Percentiles rank a stretch among this genome's conserved stretches.
Evolutionary conservation across 1,139 yeast genomes (phyloP).

Genomic region (Saccharomyces hybrid): DNA sequence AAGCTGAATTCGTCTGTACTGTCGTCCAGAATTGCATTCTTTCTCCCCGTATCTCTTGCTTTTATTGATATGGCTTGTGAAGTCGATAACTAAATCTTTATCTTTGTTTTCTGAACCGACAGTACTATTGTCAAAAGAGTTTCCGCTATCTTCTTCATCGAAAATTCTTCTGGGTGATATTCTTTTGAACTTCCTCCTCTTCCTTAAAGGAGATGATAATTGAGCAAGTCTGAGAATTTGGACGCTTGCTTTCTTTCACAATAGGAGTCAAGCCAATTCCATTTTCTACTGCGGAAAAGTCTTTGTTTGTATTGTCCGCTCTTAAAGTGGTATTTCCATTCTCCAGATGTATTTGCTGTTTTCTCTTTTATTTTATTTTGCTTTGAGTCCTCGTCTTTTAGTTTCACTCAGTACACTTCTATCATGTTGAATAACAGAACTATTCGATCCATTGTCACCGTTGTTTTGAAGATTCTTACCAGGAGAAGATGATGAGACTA

Average conservation of each 20-base stretch:
- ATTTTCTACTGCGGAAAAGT: not conserved
- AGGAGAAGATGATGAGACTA: not conserved
- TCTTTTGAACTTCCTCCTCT: conserved; percentile 15
- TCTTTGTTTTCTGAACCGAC: conserved; percentile 5
- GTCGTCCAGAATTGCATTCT: conserved; percentile 26
- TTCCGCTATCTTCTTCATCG: conserved; percentile 10
- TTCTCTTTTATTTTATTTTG: not conserved
- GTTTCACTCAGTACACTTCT: not conserved
- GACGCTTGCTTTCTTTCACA: not conserved
- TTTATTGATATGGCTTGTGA: conserved; percentile 19
- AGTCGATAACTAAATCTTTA: conserved; percentile 17
- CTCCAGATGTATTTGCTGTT: not conserved
- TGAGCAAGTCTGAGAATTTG: not conserved
- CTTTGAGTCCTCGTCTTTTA: not conserved
- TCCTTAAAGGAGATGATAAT: conserved; percentile 5
- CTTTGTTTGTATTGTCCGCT: not conserved
- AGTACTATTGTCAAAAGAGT: conserved; percentile 6
- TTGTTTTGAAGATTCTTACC: not conserved
- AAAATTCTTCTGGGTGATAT: conserved; percentile 12
- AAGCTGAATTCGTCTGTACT: conserved; percentile 29
- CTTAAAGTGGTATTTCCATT: not conserved
- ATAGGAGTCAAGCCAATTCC: not conserved
- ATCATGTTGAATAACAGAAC: not conserved
- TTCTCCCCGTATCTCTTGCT: conserved; percentile 15
- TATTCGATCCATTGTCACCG: not conserved